Conservation (phyloP, 176 grass and related monocot species). For the Chrysopogon serrulatus region DNA sequence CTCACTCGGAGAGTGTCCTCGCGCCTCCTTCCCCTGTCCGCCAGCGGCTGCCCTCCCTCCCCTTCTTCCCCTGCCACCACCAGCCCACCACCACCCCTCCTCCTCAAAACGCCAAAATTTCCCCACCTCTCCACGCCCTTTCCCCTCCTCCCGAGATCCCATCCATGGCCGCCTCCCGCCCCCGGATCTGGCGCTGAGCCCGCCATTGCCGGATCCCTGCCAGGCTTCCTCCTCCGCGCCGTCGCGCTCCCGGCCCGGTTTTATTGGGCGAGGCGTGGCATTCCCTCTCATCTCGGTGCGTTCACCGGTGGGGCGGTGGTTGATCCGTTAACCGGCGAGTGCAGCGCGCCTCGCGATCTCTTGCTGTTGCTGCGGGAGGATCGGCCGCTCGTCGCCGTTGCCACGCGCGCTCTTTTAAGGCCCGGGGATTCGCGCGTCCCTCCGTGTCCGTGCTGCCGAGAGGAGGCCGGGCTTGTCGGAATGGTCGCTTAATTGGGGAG, state of each 20-base stretch:
- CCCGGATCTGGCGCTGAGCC: slow-evolving; percentile 51
- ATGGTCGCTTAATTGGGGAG: slow-evolving; percentile 25
- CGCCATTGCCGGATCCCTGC: slow-evolving; percentile 36
- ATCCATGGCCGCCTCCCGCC: slow-evolving; percentile 44
- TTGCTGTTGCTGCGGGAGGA: neutral
- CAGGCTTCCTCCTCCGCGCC: neutral
- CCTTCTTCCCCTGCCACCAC: neutral
- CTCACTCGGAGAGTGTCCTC: slow-evolving; percentile 2
- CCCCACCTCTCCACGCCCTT: slow-evolving; percentile 21
- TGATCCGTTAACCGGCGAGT: neutral
- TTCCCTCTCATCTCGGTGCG: neutral
- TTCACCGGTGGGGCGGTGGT: neutral
- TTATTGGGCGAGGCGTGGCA: neutral
- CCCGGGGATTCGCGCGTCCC: neutral
- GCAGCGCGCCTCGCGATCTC: neutral
- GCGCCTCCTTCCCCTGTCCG: neutral
- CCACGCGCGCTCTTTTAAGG: slow-evolving; percentile 1
- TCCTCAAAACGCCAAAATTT: slow-evolving; percentile 35
- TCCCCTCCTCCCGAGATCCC: slow-evolving; percentile 41
- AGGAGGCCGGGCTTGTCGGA: neutral
- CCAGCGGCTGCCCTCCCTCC: slow-evolving; percentile 1
- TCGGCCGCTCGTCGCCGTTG: slow-evolving; percentile 6
- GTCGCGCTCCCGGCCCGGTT: neutral
- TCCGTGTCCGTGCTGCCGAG: neutral
- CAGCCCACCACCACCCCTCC: neutral